Evolutionary conservation across 768 basidiomycete species (phyloP).

Genomic region (Mrakia hoshinonis): DNA sequence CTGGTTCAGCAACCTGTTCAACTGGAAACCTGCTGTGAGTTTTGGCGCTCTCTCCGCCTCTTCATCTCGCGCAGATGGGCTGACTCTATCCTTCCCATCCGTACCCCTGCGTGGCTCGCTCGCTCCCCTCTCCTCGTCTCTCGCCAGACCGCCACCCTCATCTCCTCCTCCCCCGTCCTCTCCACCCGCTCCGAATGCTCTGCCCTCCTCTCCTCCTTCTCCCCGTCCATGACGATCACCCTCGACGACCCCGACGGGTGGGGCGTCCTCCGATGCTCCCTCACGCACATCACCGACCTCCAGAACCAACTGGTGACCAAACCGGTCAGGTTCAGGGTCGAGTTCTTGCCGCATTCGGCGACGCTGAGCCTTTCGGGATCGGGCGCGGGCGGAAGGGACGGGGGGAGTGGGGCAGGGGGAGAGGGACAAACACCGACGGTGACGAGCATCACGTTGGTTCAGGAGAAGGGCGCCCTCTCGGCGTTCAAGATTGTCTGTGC

Average conservation of each 20-base stretch:
- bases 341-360: conserved; percentile 46
- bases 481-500: conserved; percentile 52
- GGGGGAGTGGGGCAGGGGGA: no score
- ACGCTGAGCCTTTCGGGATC: no score
- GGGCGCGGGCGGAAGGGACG: no score
- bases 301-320: conserved; percentile 44
- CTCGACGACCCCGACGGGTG: background rate
- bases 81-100: no score
- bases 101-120: no score
- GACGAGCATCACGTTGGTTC: conserved; percentile 57
- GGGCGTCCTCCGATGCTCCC: background rate
- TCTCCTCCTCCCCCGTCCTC: background rate
- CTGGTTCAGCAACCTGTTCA: conserved; percentile 15
- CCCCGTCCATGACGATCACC: background rate
- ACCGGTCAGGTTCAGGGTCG: conserved; percentile 71
- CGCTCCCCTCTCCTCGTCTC: no score
- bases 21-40: conserved; percentile 16
- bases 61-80: no score
- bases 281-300: conserved; percentile 1
- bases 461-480: conserved; percentile 78
- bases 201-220: background rate
- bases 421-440: conserved; percentile 45
- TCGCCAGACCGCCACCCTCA: conserved; percentile 17
- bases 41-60: background rate
- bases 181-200: conserved; percentile 7